Percentiles rank a stretch among this genome's conserved stretches.
phyloP scores from a whole-genome alignment of 148 eudicot genomes.

The Spergularia bocconei region DNA sequence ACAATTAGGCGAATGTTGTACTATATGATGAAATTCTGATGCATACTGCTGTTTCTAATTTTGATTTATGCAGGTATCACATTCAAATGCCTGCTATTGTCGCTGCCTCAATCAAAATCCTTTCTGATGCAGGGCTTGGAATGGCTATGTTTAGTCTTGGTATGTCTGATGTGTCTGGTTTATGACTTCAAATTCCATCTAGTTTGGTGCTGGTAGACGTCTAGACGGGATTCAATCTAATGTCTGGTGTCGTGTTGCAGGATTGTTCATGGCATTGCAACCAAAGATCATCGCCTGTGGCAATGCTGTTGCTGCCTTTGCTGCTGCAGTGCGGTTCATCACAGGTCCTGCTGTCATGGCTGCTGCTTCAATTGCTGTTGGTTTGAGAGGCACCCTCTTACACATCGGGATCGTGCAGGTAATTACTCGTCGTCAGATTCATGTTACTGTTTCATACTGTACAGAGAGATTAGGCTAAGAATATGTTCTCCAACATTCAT shows the following conservation, averaged over 20 bases:
- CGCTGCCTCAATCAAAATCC: constrained; percentile 60
- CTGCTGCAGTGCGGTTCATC: constrained; percentile 65
- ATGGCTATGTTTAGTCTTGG: constrained; percentile 97
- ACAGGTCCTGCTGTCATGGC: constrained; percentile 89
- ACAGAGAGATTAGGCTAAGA: no score
- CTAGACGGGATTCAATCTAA: not conserved
- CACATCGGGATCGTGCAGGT: constrained; percentile 85
- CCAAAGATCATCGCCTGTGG: constrained; percentile 85
- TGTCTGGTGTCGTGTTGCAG: constrained; percentile 35
- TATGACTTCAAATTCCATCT: not conserved
- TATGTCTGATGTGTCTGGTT: constrained; percentile 16
- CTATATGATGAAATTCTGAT: not conserved
- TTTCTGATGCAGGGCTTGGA: constrained; percentile 85
- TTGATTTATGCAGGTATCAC: constrained; percentile 45
- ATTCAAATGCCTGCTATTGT: constrained; percentile 74
- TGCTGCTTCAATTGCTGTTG: constrained; percentile 64
- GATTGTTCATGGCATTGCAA: constrained; percentile 86
- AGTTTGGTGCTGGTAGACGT: not conserved
- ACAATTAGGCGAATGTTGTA: not conserved
- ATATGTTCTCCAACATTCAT: no score
- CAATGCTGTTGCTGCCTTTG: constrained; percentile 60
- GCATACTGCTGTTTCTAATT: not conserved
- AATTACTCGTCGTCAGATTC: not conserved
- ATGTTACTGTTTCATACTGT: no score
- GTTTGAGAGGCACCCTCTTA: constrained; percentile 62